A percentile compares a stretch with the other conserved stretches of the same genome.
Evolutionary conservation across 2,329 filamentous ascomycete genomes (phyloP).

Genomic region (Laburnicola sp.): DNA sequence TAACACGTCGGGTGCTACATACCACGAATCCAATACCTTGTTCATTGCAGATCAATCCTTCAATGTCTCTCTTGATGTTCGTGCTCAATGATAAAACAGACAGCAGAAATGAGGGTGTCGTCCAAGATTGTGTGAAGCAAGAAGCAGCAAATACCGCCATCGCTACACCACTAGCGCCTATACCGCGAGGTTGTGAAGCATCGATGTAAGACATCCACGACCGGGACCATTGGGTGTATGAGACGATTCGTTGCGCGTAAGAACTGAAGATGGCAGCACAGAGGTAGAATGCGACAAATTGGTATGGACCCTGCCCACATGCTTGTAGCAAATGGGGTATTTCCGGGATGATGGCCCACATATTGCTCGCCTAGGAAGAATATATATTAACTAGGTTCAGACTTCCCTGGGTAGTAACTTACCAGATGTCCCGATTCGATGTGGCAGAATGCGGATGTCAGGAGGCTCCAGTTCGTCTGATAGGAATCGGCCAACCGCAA

Average conservation of each 20-base stretch:
- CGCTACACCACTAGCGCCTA: slow-evolving; percentile 4
- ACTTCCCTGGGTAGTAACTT: too few species aligned
- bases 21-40: not conserved
- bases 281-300: slow-evolving; percentile 3
- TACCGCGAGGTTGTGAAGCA: not conserved
- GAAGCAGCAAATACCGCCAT: slow-evolving; percentile 4
- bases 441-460: slow-evolving; percentile 3
- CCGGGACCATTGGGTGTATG: not conserved
- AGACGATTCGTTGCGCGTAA: slow-evolving; percentile 1
- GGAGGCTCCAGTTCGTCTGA: not conserved
- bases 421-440: not conserved
- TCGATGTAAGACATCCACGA: not conserved
- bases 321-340: not conserved
- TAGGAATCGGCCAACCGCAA: not conserved
- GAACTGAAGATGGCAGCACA: slow-evolving; percentile 3
- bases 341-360: not conserved
- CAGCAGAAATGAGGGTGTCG: not conserved
- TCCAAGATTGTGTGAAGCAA: slow-evolving; percentile 2
- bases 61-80: not conserved
- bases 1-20: not conserved
- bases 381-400: too few species aligned
- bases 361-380: not conserved
- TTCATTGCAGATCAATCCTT: not conserved
- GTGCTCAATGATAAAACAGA: not conserved
- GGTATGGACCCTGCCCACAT: slow-evolving; percentile 5